Base-by-base conservation (phyloP, 2,329 filamentous ascomycete genomes). In the Stemphylium vesicarium region DNA sequence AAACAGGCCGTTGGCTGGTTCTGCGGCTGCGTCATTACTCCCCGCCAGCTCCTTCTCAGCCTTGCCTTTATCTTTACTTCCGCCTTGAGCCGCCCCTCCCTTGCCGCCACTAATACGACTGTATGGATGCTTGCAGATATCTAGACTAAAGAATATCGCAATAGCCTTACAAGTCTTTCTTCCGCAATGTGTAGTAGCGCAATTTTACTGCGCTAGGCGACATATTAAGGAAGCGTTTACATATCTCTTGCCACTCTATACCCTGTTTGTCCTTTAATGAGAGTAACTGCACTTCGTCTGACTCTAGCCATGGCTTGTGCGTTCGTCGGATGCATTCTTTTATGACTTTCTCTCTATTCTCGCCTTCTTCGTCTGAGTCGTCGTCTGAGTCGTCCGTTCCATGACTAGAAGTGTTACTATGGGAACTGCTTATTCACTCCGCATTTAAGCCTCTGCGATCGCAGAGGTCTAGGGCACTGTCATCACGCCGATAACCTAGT, bases 231-330 rank as follows among this genome's bases (percentile, higher is more conserved):
- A 63, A 63, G 50, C 44, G 42, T 57, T 54, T 33, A 54, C n/a
- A 61, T 29, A 61, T 32, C 24, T 59, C 52, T 38, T 53, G 32
- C 58, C 24, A 61, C 13, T 44, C 22, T 26, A 59, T 61, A 46
- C 45, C 18, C 44, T 52, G 26, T 41, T 59, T 51, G 33, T 61
- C 44, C 39, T 50, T 61, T 20, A 42, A 54, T 24, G 29, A 57
- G 38, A 62, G 57, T 48, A 62, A 50, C 42, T 32, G 57, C 20
- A 33, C 22, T 56, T 63, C 26, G 24, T 60, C 51, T 45, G 16
- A 60, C 50, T 52, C 22, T 51, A 50, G 43, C 54, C 12, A 63
- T 22, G 10, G 39, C 26, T 43, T 56, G 35, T 36, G 45, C 29
- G 16, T 60, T 54, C 11, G 36, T 56, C 41, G 10, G 45, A 50